These are phyloP conservation scores for Nannizziopsis barbatae DNA, from an alignment of 2,329 filamentous ascomycete genomes.

Conservation along the genomic window DNA sequence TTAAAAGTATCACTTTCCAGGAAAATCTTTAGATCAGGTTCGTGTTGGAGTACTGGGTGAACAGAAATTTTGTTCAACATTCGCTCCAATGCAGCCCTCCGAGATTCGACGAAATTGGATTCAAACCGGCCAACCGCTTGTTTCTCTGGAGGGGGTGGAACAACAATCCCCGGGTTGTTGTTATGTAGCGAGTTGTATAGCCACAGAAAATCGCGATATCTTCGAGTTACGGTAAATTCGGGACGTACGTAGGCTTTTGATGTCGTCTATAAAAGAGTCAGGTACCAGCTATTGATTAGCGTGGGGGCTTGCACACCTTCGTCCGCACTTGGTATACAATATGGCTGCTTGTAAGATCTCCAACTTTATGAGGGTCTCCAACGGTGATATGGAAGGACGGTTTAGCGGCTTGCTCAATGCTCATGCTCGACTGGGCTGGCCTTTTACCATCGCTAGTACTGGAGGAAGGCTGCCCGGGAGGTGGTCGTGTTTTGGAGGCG, in stretches of 20 bases:
- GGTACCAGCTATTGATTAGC: background rate
- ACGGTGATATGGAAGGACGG: constrained; percentile 83
- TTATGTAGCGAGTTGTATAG: constrained; percentile 88
- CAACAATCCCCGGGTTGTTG: constrained; percentile 89
- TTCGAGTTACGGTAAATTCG: constrained; percentile 84
- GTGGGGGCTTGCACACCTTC: constrained; percentile 47
- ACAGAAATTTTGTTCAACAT: constrained; percentile 95
- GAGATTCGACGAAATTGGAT: constrained; percentile 87
- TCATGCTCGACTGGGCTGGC: constrained; percentile 64
- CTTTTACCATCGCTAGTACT: constrained; percentile 37
- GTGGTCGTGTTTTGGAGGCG: constrained; percentile 52
- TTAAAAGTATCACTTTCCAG: constrained; percentile 94
- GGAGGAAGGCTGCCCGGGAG: constrained; percentile 45
- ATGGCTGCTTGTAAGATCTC: constrained; percentile 90
- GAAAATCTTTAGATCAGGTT: constrained; percentile 89
- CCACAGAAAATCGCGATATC: constrained; percentile 96
- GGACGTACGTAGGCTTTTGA: constrained; percentile 90
- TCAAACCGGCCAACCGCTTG: constrained; percentile 95
- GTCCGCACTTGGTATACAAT: constrained; percentile 96
- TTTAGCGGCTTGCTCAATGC: constrained; percentile 84
- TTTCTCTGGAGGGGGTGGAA: constrained; percentile 93
- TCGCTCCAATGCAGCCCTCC: constrained; percentile 81
- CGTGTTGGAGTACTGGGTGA: constrained; percentile 83
- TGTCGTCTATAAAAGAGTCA: constrained; percentile 53
- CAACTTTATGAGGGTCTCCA: constrained; percentile 95